Conservation (phyloP, 257 asterid genomes). For the Solanum neorickii region DNA sequence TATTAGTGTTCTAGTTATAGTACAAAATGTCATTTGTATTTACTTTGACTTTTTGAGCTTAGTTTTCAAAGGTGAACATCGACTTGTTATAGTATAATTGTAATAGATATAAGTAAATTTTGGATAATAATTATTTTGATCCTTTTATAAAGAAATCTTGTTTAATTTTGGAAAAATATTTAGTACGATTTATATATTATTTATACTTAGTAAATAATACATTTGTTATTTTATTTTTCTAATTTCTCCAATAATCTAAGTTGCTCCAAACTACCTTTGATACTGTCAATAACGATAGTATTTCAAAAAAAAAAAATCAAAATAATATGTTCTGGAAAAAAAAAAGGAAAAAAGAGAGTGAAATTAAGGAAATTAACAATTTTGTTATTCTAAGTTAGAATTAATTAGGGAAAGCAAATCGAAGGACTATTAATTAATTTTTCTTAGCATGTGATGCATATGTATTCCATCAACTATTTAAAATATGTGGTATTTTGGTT, state of each 20-base stretch:
- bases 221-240: neutral
- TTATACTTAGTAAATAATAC: too few species aligned
- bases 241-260: neutral
- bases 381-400: neutral
- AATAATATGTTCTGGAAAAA: neutral
- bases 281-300: neutral
- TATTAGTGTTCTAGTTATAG: neutral
- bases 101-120: too few species aligned
- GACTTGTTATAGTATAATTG: neutral
- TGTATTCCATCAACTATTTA: constrained; percentile 1
- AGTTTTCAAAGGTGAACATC: neutral
- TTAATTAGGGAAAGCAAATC: too few species aligned
- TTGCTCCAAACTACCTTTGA: neutral
- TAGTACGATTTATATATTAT: neutral
- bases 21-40: neutral
- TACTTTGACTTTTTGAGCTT: neutral
- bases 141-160: neutral
- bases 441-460: constrained; percentile 35
- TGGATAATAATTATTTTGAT: too few species aligned
- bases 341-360: neutral
- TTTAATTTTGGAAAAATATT: neutral
- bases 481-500: neutral
- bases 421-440: too few species aligned
- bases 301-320: too few species aligned
- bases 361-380: neutral